A percentile compares a stretch with the other conserved stretches of the same genome.
Conservation (phyloP, 2,329 filamentous ascomycete species). For the Ophiostoma australiae region DNA sequence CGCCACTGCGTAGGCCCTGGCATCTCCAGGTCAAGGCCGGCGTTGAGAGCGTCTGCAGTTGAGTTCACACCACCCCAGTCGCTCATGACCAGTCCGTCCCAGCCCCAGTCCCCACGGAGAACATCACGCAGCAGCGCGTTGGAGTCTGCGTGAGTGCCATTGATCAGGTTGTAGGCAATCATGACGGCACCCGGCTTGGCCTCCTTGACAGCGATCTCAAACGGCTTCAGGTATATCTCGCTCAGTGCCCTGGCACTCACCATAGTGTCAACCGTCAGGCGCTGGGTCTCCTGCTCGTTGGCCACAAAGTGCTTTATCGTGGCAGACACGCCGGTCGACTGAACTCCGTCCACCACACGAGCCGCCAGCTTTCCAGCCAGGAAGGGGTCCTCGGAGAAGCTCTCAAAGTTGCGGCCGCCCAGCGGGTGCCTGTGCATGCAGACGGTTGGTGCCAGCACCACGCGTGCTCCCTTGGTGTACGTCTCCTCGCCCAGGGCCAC, state of each 20-base stretch:
- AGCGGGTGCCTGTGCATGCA: constrained; percentile 10
- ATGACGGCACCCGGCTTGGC: constrained; percentile 10
- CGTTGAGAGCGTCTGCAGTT: not conserved
- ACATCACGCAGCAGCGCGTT: constrained; percentile 12
- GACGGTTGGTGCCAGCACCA: constrained; percentile 7
- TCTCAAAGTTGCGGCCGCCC: constrained; percentile 15
- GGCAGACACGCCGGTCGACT: constrained; percentile 5
- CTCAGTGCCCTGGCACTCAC: constrained; percentile 3
- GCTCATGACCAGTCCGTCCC: constrained; percentile 14
- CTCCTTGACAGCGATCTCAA: constrained; percentile 17
- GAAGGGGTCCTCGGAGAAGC: constrained; percentile 10
- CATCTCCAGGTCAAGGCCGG: constrained; percentile 18
- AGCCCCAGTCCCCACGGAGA: constrained; percentile 17
- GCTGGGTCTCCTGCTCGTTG: constrained; percentile 15
- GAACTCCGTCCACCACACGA: not conserved
- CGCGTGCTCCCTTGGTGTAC: constrained; percentile 18
- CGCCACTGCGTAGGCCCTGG: constrained; percentile 13
- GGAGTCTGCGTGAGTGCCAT: constrained; percentile 14
- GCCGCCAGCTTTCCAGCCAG: constrained; percentile 1
- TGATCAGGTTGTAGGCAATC: constrained; percentile 16
- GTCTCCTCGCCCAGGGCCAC: constrained; percentile 18
- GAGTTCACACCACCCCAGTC: constrained; percentile 15
- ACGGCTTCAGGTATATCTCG: constrained; percentile 17
- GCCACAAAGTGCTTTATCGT: constrained; percentile 16
- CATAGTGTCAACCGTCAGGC: not conserved